These are phyloP conservation scores for Asterophora parasitica DNA, from an alignment of 768 basidiomycete genomes.

Conservation along the genomic window DNA sequence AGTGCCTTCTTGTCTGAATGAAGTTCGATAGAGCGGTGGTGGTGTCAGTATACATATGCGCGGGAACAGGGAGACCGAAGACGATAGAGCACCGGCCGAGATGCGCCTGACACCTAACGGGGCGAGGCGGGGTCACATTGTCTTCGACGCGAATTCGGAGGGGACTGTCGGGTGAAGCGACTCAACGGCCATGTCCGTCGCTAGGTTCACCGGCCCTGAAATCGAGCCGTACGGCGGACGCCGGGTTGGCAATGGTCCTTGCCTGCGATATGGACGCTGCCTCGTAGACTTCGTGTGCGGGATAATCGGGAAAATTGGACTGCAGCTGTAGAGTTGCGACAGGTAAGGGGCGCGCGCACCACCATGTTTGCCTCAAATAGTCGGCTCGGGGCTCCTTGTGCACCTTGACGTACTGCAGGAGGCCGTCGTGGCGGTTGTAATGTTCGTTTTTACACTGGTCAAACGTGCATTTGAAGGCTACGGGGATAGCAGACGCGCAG, in stretches of 20 bases:
- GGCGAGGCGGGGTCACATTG: not conserved
- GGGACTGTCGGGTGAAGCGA: conserved; percentile 34
- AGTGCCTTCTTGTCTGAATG: no score
- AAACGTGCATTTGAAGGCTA: conserved; percentile 72
- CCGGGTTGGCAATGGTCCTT: conserved; percentile 7
- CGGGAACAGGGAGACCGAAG: not conserved
- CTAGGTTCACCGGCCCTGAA: conserved; percentile 24
- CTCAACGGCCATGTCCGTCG: conserved; percentile 40
- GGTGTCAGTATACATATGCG: conserved; percentile 1
- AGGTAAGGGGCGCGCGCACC: conserved; percentile 7
- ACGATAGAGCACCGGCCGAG: not conserved
- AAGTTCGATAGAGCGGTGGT: not conserved
- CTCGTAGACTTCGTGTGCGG: conserved; percentile 9
- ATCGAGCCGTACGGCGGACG: conserved; percentile 10
- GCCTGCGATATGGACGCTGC: conserved; percentile 6
- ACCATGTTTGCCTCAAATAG: conserved; percentile 8
- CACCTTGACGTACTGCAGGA: conserved; percentile 73
- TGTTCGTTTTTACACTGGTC: conserved; percentile 63
- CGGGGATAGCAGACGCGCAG: conserved; percentile 9
- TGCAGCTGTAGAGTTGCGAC: conserved; percentile 8
- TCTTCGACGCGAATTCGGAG: conserved; percentile 5
- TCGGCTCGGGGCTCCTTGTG: conserved; percentile 39
- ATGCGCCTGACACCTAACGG: not conserved
- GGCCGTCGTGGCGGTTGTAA: conserved; percentile 78
- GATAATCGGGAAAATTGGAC: conserved; percentile 10